phyloP scores from a whole-genome alignment of 805 yeast genomes.

The Wickerhamiella australiensis region DNA sequence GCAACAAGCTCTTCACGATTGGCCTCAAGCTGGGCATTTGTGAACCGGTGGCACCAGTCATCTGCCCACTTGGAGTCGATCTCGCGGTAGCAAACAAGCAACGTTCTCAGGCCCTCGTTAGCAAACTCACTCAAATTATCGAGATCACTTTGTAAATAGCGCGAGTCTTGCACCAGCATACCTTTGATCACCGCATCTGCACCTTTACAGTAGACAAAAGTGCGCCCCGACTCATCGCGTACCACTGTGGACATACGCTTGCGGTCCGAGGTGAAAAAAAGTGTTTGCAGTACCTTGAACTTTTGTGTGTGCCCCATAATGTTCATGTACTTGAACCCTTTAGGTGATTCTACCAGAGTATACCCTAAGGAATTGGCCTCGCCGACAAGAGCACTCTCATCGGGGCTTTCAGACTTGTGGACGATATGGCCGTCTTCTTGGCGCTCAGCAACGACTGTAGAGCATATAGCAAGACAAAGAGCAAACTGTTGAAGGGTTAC shows the following conservation, averaged over 20 bases:
- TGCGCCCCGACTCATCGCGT: constrained; percentile 33
- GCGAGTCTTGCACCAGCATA: constrained; percentile 33
- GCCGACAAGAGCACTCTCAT: constrained; percentile 69
- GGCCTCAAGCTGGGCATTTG: constrained; percentile 39
- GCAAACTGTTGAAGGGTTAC: constrained; percentile 45
- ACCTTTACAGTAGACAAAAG: constrained; percentile 50
- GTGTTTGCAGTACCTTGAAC: constrained; percentile 41
- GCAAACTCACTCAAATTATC: constrained; percentile 57
- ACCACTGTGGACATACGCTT: constrained; percentile 69
- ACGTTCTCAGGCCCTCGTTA: constrained; percentile 64
- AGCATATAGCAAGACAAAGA: constrained; percentile 58
- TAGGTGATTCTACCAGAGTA: constrained; percentile 43
- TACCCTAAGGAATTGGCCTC: constrained; percentile 65
- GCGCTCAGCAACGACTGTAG: constrained; percentile 57
- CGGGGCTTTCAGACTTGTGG: constrained; percentile 74
- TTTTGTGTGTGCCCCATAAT: constrained; percentile 36
- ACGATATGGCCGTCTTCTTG: constrained; percentile 31
- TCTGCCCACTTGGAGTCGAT: constrained; percentile 36
- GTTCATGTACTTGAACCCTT: constrained; percentile 36
- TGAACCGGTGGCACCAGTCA: constrained; percentile 45
- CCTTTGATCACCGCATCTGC: constrained; percentile 88
- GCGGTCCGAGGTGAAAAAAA: constrained; percentile 59
- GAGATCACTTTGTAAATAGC: constrained; percentile 37
- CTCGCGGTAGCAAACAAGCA: constrained; percentile 53
- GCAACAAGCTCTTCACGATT: constrained; percentile 50